Evolutionary conservation across 345 rosid species (phyloP).

Genomic region (Murraya paniculata): DNA sequence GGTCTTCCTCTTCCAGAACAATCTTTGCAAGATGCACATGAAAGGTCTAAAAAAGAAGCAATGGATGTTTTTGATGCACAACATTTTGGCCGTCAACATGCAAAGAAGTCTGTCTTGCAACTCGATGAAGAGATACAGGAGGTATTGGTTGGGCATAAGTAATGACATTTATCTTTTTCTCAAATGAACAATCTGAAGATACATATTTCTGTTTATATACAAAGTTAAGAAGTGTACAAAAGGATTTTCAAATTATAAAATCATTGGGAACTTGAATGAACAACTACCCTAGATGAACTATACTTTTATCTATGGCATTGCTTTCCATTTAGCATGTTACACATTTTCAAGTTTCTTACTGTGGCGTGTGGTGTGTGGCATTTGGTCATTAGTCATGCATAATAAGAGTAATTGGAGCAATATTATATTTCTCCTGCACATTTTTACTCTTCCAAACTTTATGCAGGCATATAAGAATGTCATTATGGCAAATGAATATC

Average conservation of each 20-base stretch:
- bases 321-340: neutral
- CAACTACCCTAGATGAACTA: neutral
- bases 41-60: constrained; percentile 51
- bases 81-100: constrained; percentile 96
- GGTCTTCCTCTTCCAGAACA: constrained; percentile 64
- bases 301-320: neutral
- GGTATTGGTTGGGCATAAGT: constrained; percentile 41
- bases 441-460: constrained; percentile 21
- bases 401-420: too few species aligned
- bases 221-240: neutral
- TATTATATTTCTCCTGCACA: constrained; percentile 9
- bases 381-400: neutral
- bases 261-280: neutral
- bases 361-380: neutral
- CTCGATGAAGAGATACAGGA: constrained; percentile 77
- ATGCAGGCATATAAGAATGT: constrained; percentile 66
- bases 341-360: neutral
- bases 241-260: neutral
- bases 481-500: constrained; percentile 71
- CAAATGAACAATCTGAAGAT: neutral
- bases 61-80: constrained; percentile 75
- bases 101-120: constrained; percentile 72
- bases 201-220: neutral
- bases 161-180: neutral
- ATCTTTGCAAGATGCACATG: constrained; percentile 67